Percentiles rank a stretch among this genome's conserved stretches.
These are phyloP conservation scores for Epichloe baconii DNA, from an alignment of 2,329 filamentous ascomycete genomes.

Conservation along the genomic window DNA sequence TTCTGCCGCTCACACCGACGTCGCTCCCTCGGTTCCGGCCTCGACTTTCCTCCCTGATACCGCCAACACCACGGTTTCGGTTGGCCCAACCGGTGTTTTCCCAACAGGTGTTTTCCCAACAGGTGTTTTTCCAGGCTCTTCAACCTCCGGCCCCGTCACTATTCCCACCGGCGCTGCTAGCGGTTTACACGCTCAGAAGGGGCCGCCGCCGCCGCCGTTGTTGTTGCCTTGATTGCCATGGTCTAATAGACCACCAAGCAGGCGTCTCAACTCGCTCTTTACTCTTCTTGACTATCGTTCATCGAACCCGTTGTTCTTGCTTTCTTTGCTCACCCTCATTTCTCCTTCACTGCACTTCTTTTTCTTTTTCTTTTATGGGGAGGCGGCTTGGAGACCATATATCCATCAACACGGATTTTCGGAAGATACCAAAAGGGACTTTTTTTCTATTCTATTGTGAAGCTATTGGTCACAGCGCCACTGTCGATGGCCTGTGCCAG, in stretches of 20 bases:
- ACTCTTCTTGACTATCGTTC: slow-evolving; percentile 1
- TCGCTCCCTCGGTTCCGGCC: neutral
- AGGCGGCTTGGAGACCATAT: neutral
- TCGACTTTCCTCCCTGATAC: neutral
- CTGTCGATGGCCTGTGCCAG: neutral
- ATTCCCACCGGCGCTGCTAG: slow-evolving; percentile 20
- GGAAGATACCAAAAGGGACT: neutral
- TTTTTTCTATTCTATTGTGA: neutral
- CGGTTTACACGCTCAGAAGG: slow-evolving; percentile 25
- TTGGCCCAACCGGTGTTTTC: slow-evolving; percentile 10
- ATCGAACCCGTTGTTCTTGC: neutral
- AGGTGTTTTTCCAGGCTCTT: slow-evolving; percentile 5
- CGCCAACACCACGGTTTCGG: slow-evolving; percentile 13
- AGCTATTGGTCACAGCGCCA: neutral
- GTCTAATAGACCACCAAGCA: slow-evolving; percentile 16
- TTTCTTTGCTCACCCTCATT: neutral
- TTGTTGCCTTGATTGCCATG: slow-evolving; percentile 25
- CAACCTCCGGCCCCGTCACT: slow-evolving; percentile 8
- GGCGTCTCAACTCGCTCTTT: neutral
- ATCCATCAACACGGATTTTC: neutral
- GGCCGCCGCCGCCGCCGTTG: slow-evolving; percentile 26
- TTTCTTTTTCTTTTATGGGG: neutral
- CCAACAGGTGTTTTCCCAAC: neutral
- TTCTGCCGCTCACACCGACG: slow-evolving; percentile 9
- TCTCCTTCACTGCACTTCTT: neutral